Conservation (phyloP, 768 basidiomycete genomes). For the Leccinellum rugosiceps region DNA sequence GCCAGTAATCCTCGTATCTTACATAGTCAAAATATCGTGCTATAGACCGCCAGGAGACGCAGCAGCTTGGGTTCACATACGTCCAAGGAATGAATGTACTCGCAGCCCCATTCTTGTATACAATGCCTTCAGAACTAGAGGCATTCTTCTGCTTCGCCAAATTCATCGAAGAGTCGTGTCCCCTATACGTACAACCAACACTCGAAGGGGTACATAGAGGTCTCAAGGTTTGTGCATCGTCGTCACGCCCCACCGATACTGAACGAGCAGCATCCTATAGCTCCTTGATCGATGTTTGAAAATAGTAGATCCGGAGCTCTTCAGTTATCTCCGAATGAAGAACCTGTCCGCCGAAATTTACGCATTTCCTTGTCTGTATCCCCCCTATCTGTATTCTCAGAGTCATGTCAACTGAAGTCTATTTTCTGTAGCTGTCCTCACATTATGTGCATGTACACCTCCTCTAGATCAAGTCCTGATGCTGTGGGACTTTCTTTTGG, state of each 20-base stretch:
- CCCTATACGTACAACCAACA: conserved; percentile 95
- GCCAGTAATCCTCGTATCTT: neutral
- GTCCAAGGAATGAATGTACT: conserved; percentile 99
- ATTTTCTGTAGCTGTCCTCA: conserved; percentile 69
- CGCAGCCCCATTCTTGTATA: conserved; percentile 95
- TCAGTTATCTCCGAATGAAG: conserved; percentile 75
- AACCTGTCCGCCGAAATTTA: conserved; percentile 95
- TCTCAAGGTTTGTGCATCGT: conserved; percentile 61
- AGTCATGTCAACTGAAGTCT: conserved; percentile 1
- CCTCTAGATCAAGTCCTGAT: conserved; percentile 92
- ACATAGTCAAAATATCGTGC: neutral
- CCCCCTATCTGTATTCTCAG: neutral
- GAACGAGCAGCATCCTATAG: conserved; percentile 38
- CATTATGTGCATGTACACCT: conserved; percentile 94
- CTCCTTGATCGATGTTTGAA: conserved; percentile 90
- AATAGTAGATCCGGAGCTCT: conserved; percentile 87
- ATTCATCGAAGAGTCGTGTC: conserved; percentile 94
- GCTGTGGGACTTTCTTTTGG: conserved; percentile 96
- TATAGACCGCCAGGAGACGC: conserved; percentile 70
- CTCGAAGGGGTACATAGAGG: conserved; percentile 95
- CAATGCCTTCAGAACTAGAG: conserved; percentile 96
- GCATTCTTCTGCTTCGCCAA: conserved; percentile 96
- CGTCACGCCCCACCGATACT: neutral
- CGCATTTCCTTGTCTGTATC: conserved; percentile 93
- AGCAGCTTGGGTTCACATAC: conserved; percentile 89